Evolutionary conservation across 371 early-diverging fungal genomes (phyloP), one percentile per base, ranked within the genome.

Genomic region (Gilbertella persicaria): DNA sequence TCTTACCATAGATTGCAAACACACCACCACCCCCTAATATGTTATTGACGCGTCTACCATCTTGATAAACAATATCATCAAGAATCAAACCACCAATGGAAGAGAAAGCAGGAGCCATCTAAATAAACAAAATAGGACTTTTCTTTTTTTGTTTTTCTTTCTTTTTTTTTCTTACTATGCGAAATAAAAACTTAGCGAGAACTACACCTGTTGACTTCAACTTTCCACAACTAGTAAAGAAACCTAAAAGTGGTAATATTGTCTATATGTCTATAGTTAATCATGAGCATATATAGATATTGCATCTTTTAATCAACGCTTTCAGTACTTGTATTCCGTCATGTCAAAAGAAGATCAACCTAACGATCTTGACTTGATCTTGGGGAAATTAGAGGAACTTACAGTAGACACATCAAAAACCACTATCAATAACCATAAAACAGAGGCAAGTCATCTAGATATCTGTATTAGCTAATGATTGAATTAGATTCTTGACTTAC

Each of bases 1-100:
- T 6, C 13, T 36, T 66, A 78, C 78, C 79, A 40, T 73, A 75
- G 28, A 79, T 69, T 25, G 76, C 76, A 58, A 66, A 74, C 13
- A 75, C 62, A 30, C 79, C 79, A 9, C 63, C 79, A 16, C 79
- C 79, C 17, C 79, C 79, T 14, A 75, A 45, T 10, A 79, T 53
- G 57, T 72, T 37, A 2, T 25, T 35, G 20, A 65, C 48, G 37
- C 60, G 48, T 9, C 52, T 59, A 2, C 74, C 74, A 64, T 79
- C 65, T 19, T 45, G 45, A 49, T 64, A 79, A 10, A 50, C 36
- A 46, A 79, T 75, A 39, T 75, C 74, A 45, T 79, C 79, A 25
- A 79, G 73, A 28, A 75, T 79, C 38, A 79, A 66, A 37, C 68
- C 62, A 2, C 76, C 79, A 8, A 74, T 48, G 5, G 78, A 78